These are phyloP conservation scores for Medicago ruthenica DNA, from an alignment of 306 rosid species.

Conservation along the genomic window DNA sequence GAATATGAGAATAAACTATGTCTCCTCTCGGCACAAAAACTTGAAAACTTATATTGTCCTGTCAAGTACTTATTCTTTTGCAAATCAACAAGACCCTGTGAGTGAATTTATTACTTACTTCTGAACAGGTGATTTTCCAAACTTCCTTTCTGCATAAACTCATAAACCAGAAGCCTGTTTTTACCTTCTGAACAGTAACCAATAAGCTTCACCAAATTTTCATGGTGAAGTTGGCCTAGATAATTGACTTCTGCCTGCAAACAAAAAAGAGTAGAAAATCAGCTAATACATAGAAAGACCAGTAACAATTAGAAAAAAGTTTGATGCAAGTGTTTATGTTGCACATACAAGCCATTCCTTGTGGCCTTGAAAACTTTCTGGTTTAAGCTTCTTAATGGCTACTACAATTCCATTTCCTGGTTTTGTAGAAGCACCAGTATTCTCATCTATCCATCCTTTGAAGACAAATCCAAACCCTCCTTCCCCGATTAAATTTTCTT, in stretches of 20 bases:
- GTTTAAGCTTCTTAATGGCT: conserved; percentile 88
- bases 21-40: conserved; percentile 2
- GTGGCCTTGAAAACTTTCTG: conserved; percentile 95
- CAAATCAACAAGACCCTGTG: neutral
- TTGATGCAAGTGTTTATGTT: conserved; percentile 35
- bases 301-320: neutral
- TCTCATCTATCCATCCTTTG: conserved; percentile 92
- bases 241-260: conserved; percentile 94
- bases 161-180: conserved; percentile 89
- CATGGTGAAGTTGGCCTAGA: conserved; percentile 85
- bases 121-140: conserved; percentile 90
- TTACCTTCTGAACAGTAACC: conserved; percentile 84
- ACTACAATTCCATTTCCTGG: conserved; percentile 91
- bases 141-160: conserved; percentile 88
- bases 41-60: neutral
- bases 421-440: conserved; percentile 71
- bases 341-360: conserved; percentile 92
- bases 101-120: conserved; percentile 66
- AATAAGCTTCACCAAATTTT: conserved; percentile 87
- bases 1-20: conserved; percentile 12
- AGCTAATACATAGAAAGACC: conserved; percentile 30
- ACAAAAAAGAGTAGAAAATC: conserved; percentile 10
- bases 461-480: conserved; percentile 92
- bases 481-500: conserved; percentile 80
- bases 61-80: neutral